A percentile compares a stretch with the other conserved stretches of the same genome.
phyloP scores from a whole-genome alignment of 164 flowering plant species.

The Amborella trichopoda region DNA sequence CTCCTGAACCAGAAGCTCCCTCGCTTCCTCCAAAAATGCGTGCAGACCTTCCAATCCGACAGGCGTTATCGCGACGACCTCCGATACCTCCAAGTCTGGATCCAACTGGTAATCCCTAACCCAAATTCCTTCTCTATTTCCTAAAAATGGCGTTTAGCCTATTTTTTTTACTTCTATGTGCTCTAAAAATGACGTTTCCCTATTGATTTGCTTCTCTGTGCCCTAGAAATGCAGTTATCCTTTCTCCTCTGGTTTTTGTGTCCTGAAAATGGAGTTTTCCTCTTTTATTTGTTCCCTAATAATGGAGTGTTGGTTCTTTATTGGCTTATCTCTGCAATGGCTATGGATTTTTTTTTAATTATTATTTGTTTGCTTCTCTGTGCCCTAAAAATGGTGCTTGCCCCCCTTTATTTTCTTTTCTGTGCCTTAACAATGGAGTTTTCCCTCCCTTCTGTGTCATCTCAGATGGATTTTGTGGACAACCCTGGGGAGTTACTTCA shows the following conservation, averaged over 20 bases:
- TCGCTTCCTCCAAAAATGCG: slow-evolving; percentile 84
- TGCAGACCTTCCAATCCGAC: slow-evolving; percentile 51
- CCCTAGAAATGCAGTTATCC: no score
- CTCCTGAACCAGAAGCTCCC: slow-evolving; percentile 76
- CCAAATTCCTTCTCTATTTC: neutral
- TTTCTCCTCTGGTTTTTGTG: no score
- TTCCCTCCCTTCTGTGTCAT: no score
- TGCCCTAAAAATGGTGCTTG: no score
- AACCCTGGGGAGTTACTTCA: slow-evolving; percentile 48
- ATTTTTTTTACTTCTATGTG: neutral
- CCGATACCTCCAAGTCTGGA: slow-evolving; percentile 86
- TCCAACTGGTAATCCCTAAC: slow-evolving; percentile 56
- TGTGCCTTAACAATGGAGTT: neutral
- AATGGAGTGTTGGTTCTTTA: no score
- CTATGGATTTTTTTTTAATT: no score
- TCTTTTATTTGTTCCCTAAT: no score
- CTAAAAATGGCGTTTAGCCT: neutral
- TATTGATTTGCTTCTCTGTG: no score
- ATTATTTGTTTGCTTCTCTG: no score
- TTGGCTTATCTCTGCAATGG: no score
- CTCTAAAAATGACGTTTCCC: neutral
- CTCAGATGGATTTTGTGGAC: slow-evolving; percentile 96
- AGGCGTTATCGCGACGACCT: slow-evolving; percentile 58
- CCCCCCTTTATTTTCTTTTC: neutral
- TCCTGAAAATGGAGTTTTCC: no score